A percentile compares a stretch with the other conserved stretches of the same genome.
phyloP scores from a whole-genome alignment of 1,139 yeast species.

The Ashbya aceris region DNA sequence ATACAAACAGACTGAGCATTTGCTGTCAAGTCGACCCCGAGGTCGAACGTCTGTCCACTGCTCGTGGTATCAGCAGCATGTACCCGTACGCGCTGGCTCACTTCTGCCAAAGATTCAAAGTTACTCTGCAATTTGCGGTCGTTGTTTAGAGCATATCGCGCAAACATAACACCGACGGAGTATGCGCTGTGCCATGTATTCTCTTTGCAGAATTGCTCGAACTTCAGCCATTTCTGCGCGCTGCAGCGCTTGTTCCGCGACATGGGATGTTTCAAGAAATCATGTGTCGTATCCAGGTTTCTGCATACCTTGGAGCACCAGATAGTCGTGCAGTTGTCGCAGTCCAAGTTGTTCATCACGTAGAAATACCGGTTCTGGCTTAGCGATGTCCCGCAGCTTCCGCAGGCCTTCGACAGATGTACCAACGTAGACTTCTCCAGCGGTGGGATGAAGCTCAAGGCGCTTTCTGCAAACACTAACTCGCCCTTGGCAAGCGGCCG shows the following conservation, averaged over 20 bases:
- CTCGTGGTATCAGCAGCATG: conserved; percentile 47
- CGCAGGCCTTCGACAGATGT: conserved; percentile 63
- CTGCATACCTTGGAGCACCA: conserved; percentile 72
- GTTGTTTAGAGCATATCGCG: conserved; percentile 31
- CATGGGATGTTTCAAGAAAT: conserved; percentile 46
- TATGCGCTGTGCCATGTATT: conserved; percentile 64
- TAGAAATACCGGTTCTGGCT: conserved; percentile 32
- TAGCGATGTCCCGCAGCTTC: conserved; percentile 64
- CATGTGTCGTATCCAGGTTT: conserved; percentile 44
- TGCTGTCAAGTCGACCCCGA: conserved; percentile 17
- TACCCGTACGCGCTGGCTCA: conserved; percentile 58
- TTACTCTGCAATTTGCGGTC: conserved; percentile 27
- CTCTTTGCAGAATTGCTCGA: conserved; percentile 54
- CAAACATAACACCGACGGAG: conserved; percentile 52
- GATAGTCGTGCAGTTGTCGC: conserved; percentile 54
- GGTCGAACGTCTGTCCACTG: conserved; percentile 46
- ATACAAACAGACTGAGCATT: conserved; percentile 37
- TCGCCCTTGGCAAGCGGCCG: conserved; percentile 41
- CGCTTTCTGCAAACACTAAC: conserved; percentile 51
- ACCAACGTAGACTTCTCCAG: conserved; percentile 58
- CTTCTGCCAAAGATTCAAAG: conserved; percentile 56
- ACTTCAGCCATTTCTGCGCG: conserved; percentile 42
- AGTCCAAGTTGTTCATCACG: conserved; percentile 50
- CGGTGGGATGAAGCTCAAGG: conserved; percentile 63
- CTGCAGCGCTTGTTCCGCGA: conserved; percentile 32